Evolutionary conservation across 1,284 basidiomycete genomes (phyloP).

Genomic region (Rugosomyces carneus): DNA sequence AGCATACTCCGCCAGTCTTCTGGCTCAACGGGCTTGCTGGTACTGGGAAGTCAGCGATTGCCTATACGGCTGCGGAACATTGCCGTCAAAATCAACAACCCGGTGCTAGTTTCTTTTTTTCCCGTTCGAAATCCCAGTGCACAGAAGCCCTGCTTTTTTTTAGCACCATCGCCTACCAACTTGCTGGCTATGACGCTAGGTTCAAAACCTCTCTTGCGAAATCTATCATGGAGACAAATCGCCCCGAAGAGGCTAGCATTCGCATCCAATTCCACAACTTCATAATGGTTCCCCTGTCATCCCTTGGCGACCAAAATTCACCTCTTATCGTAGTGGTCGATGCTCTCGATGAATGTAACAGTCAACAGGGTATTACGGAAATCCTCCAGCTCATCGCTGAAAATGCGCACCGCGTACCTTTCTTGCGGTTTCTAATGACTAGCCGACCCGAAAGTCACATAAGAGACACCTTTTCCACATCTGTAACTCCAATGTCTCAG

Average conservation of each 20-base stretch:
- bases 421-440: constrained; percentile 12
- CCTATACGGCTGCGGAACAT: constrained; percentile 15
- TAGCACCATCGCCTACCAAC: constrained; percentile 22
- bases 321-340: constrained; percentile 19
- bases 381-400: constrained; percentile 14
- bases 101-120: constrained; percentile 28
- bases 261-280: constrained; percentile 16
- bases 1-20: constrained; percentile 6
- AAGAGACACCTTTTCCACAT: constrained; percentile 10
- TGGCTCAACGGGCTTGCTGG: constrained; percentile 14
- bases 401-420: constrained; percentile 15
- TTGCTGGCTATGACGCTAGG: constrained; percentile 11
- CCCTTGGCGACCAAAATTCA: neutral
- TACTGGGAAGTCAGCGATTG: constrained; percentile 10
- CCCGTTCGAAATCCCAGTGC: constrained; percentile 16
- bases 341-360: constrained; percentile 24
- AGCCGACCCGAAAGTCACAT: constrained; percentile 21
- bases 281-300: constrained; percentile 16
- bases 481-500: constrained; percentile 2
- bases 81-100: constrained; percentile 12
- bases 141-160: constrained; percentile 19
- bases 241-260: constrained; percentile 2
- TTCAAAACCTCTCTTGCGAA: constrained; percentile 14
- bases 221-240: constrained; percentile 12
- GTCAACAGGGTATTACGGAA: constrained; percentile 15